Conservation (phyloP, 768 basidiomycete genomes). For the Astraeus odoratus region DNA sequence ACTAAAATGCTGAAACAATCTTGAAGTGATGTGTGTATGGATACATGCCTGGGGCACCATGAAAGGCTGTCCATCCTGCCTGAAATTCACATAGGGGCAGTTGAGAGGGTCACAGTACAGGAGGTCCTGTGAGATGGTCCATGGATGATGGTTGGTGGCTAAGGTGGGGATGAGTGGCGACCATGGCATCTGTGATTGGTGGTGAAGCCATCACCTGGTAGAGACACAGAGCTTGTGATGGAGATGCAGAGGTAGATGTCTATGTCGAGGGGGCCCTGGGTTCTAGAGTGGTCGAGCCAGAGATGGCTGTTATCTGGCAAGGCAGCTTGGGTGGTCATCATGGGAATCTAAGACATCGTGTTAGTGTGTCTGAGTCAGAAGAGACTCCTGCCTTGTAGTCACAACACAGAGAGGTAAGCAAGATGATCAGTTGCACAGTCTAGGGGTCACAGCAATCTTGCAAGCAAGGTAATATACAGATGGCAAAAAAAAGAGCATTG, state of each 20-base stretch:
- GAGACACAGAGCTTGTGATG: constrained; percentile 19
- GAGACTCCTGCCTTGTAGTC: too few species aligned
- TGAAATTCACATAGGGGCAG: neutral
- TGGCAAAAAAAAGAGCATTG: too few species aligned
- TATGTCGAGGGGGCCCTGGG: constrained; percentile 65
- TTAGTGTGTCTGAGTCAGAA: constrained; percentile 2
- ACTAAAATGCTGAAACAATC: too few species aligned
- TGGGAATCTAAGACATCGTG: constrained; percentile 49
- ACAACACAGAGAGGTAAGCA: constrained; percentile 2
- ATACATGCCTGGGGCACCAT: neutral
- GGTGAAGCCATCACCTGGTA: constrained; percentile 19
- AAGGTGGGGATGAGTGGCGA: constrained; percentile 33
- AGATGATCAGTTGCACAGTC: too few species aligned
- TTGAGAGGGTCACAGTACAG: constrained; percentile 38
- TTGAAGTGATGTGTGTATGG: too few species aligned
- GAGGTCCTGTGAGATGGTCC: constrained; percentile 32
- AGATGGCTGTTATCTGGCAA: constrained; percentile 75
- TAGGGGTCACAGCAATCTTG: too few species aligned
- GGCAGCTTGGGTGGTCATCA: constrained; percentile 60
- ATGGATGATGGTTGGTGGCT: constrained; percentile 25
- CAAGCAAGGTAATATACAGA: too few species aligned
- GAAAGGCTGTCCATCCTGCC: neutral
- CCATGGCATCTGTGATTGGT: constrained; percentile 28
- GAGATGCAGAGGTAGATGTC: constrained; percentile 67
- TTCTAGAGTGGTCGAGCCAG: constrained; percentile 77